Base-by-base conservation (phyloP, 257 asterid species). In the Linderniella brevidens region DNA sequence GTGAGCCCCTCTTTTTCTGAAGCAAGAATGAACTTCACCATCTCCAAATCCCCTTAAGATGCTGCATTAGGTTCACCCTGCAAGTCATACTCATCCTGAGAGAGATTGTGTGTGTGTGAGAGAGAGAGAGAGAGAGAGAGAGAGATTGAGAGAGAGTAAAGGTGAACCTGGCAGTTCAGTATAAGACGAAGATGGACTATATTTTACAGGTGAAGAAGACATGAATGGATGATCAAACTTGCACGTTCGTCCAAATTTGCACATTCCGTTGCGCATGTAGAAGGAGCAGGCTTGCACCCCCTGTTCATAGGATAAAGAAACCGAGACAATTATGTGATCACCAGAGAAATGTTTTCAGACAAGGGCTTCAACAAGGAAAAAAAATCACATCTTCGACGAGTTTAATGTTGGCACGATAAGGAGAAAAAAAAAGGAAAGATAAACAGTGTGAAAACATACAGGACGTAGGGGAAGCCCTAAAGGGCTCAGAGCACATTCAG, bases 381-480 rank as follows among this genome's bases (percentile, higher is more conserved):
- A 25, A 25, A 43, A 43, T 18, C 32, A 3, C 32, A 25, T 25
- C 6, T 25, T 25, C 6, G 4, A 25, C 32, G n/a, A n/a, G n/a
- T n/a, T n/a, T n/a, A n/a, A n/a, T n/a, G 32, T 25, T 25, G 6
- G 32, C 32, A 25, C 32, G 32, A 25, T 6, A 25, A 25, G 32
- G 6, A 25, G 6, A 25, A 25, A 25, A 25, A 25, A 25, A 25
- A 6, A 25, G 32, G 32, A 25, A 25, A 25, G 32, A 25, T 25
- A 25, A 25, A 2, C 6, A 6, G 32, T 25, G 32, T 2, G 32
- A 25, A n/a, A 41, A 37, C 77, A 50, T 79, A 86, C 96, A 77
- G 83, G 94, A 38, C 94, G 96, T 39, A 81, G 66, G 57, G 96
- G 94, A 57, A 86, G 76, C 37, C 96, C 96, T 49, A 76, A 48